Conservation (phyloP, 441 rosid species). For the Macaranga tanarius region DNA sequence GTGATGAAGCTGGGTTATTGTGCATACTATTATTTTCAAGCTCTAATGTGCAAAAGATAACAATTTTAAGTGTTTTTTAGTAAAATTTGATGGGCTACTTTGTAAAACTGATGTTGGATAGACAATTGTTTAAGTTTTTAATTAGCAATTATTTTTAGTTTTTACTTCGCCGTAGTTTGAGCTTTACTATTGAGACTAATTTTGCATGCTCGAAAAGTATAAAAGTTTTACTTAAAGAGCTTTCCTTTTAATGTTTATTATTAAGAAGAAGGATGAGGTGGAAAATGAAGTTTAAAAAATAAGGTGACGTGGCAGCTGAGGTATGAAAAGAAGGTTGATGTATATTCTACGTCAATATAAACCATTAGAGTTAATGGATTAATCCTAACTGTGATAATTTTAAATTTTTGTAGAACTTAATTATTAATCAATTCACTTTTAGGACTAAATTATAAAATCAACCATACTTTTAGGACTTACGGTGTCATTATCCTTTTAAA, state of each 20-base stretch:
- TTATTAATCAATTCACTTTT: no score
- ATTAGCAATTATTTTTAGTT: conserved; percentile 21
- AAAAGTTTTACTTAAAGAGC: conserved; percentile 24
- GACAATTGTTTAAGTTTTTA: conserved; percentile 6
- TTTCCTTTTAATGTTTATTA: conserved; percentile 41
- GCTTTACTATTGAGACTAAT: conserved; percentile 27
- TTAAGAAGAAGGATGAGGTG: no score
- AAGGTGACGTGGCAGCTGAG: no score
- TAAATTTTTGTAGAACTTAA: no score
- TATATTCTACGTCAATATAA: no score
- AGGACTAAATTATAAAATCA: no score
- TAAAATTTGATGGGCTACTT: background rate
- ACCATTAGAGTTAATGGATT: no score
- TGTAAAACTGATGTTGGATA: conserved; percentile 12
- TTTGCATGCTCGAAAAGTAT: conserved; percentile 29
- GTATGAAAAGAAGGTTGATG: no score
- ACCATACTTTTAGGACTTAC: no score
- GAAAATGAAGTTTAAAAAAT: no score
- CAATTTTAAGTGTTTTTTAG: background rate
- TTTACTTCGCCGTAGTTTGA: conserved; percentile 22
- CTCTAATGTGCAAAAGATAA: conserved; percentile 12
- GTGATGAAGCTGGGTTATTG: conserved; percentile 12
- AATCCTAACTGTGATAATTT: no score
- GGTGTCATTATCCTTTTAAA: no score
- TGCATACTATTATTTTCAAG: background rate